These are phyloP conservation scores for Jackrogersella multiformis DNA, from an alignment of 495 filamentous ascomycete genomes.

Conservation along the genomic window DNA sequence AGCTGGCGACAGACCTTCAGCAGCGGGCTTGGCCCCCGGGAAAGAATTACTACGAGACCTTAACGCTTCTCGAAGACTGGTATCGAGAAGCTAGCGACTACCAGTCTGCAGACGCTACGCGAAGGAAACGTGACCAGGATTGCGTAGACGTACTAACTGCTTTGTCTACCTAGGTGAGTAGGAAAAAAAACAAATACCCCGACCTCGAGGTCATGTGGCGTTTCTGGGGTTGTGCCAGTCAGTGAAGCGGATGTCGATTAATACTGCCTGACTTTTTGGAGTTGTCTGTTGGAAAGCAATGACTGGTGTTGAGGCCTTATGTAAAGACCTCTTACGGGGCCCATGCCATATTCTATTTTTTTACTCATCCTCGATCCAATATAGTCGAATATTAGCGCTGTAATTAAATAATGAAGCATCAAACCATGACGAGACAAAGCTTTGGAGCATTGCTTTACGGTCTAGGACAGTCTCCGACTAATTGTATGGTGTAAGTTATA, in stretches of 20 bases:
- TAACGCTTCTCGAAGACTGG: conserved; percentile 42
- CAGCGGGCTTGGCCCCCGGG: conserved; percentile 40
- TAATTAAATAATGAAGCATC: background rate
- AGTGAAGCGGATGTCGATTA: background rate
- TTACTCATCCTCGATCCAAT: background rate
- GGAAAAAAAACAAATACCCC: background rate
- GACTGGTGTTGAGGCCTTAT: conserved; percentile 1
- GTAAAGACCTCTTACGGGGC: background rate
- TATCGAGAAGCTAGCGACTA: conserved; percentile 41
- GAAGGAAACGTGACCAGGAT: conserved; percentile 23
- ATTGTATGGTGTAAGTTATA: no score
- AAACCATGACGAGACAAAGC: no score
- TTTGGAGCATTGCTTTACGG: background rate
- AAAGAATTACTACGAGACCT: conserved; percentile 46
- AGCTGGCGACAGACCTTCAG: conserved; percentile 40
- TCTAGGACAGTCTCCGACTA: no score
- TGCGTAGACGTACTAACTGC: conserved; percentile 23
- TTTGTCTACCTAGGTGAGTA: conserved; percentile 18
- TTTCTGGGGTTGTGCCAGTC: background rate
- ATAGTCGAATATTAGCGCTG: background rate
- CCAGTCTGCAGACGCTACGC: conserved; percentile 29
- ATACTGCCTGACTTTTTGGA: background rate
- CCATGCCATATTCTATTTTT: background rate
- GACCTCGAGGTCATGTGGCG: conserved; percentile 20
- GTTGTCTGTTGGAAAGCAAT: conserved; percentile 1